Conservation (phyloP, 1,284 basidiomycete genomes). For the Cryptococcus floricola region DNA sequence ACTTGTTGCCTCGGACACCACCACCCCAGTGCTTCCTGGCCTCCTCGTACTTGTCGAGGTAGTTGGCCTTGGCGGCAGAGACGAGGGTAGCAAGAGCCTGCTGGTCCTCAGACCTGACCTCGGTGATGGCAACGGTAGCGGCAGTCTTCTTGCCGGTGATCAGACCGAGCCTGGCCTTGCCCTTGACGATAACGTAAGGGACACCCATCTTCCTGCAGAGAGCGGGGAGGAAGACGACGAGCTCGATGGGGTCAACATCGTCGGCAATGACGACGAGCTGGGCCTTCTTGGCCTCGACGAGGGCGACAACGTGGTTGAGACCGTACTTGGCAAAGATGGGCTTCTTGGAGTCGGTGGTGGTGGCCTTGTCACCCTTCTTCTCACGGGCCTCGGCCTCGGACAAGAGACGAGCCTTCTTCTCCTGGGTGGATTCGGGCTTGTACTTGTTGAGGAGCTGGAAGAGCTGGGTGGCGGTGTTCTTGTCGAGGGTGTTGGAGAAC, state of each 20-base stretch:
- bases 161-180: conserved; percentile 87
- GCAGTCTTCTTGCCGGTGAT: conserved; percentile 81
- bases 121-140: conserved; percentile 83
- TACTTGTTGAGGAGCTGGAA: conserved; percentile 98
- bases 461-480: conserved; percentile 97
- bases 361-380: conserved; percentile 48
- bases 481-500: conserved; percentile 97
- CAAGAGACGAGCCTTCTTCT: conserved; percentile 94
- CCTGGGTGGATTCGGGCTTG: conserved; percentile 67
- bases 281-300: conserved; percentile 97
- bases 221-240: conserved; percentile 95
- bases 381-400: conserved; percentile 70
- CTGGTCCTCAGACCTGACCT: conserved; percentile 90
- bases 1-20: conserved; percentile 91
- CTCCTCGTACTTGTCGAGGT: conserved; percentile 95
- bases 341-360: conserved; percentile 72
- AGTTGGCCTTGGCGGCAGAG: conserved; percentile 95
- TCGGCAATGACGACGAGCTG: conserved; percentile 94
- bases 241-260: conserved; percentile 98
- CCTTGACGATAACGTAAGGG: conserved; percentile 93
- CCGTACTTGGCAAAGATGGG: conserved; percentile 95
- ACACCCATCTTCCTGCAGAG: conserved; percentile 99
- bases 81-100: conserved; percentile 90
- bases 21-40: conserved; percentile 91
- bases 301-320: conserved; percentile 92